phyloP scores from a whole-genome alignment of 768 basidiomycete genomes.

The Lentinula sp. region DNA sequence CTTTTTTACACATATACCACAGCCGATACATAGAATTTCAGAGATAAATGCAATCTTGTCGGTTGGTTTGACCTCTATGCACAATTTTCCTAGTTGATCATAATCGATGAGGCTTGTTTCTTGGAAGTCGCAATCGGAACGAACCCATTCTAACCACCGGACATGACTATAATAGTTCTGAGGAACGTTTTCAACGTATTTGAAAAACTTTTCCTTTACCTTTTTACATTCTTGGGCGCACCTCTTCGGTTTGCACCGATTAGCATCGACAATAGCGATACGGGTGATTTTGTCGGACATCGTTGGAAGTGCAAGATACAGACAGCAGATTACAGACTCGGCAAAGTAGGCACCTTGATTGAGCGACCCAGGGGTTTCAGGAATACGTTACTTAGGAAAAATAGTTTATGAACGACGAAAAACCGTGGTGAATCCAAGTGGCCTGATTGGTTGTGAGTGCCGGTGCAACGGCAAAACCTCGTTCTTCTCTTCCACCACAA shows the following conservation, averaged over 20 bases:
- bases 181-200: slow-evolving; percentile 8
- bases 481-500: too few species aligned
- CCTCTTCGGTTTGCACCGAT: slow-evolving; percentile 94
- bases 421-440: neutral
- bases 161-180: slow-evolving; percentile 54
- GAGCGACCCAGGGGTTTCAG: neutral
- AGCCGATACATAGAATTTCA: slow-evolving; percentile 97
- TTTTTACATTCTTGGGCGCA: slow-evolving; percentile 99
- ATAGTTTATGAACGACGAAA: neutral
- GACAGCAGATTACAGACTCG: neutral
- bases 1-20: slow-evolving; percentile 99
- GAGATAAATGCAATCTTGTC: slow-evolving; percentile 99
- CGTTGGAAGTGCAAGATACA: neutral
- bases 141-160: slow-evolving; percentile 97
- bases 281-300: slow-evolving; percentile 97
- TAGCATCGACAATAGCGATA: slow-evolving; percentile 90
- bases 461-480: too few species aligned
- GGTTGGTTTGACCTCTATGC: slow-evolving; percentile 93
- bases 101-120: neutral
- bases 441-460: neutral
- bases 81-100: slow-evolving; percentile 71
- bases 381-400: neutral
- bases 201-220: slow-evolving; percentile 29
- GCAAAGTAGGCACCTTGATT: neutral
- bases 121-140: slow-evolving; percentile 9